Conservation (phyloP, 352 stramenopile genomes). For the Saprolegnia diclina region DNA sequence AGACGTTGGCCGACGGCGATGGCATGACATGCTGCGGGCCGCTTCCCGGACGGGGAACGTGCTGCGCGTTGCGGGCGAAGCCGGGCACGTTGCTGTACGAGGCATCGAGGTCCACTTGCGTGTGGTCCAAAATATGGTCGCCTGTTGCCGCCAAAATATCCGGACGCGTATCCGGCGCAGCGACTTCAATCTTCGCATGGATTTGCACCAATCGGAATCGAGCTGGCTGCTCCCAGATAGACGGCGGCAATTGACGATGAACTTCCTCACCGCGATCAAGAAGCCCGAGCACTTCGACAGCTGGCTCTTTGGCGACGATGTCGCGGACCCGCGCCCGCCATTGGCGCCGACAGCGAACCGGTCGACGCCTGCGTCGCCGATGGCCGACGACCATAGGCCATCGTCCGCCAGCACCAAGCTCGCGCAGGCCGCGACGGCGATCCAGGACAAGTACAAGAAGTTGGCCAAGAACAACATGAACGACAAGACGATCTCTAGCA, state of each 20-base stretch:
- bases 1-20: too few relatives aligned
- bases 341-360: background rate
- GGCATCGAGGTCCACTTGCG: background rate
- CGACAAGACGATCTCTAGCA: background rate
- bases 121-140: background rate
- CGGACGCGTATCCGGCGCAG: background rate
- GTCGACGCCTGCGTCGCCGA: background rate
- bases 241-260: constrained; percentile 6
- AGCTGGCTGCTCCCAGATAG: background rate
- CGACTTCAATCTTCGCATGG: background rate
- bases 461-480: constrained; percentile 13
- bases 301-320: constrained; percentile 23
- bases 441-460: constrained; percentile 26
- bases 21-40: too few relatives aligned
- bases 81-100: background rate
- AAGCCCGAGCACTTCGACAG: constrained; percentile 21
- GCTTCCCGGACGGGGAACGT: too few relatives aligned
- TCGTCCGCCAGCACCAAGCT: constrained; percentile 14
- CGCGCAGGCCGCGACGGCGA: background rate
- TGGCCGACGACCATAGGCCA: background rate
- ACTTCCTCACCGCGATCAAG: constrained; percentile 21
- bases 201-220: background rate
- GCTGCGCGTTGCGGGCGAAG: background rate
- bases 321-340: background rate
- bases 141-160: constrained; percentile 17